Evolutionary conservation across 108 stramenopile genomes (phyloP).

Genomic region (Asterionellopsis glacialis): DNA sequence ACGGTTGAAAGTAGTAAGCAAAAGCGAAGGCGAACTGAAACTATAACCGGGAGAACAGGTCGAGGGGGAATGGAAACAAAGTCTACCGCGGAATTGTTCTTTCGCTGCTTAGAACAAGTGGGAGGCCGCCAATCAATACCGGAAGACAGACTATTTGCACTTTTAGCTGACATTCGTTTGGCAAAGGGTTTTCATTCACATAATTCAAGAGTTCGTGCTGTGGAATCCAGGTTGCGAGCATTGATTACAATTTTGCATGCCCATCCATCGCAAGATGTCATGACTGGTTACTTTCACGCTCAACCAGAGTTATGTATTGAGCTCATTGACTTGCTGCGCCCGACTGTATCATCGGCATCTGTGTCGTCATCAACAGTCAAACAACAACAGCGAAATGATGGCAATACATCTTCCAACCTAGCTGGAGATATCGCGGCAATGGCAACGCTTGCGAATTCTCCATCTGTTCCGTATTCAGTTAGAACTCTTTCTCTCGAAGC

Average conservation of each 20-base stretch:
- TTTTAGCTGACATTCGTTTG: conserved; percentile 73
- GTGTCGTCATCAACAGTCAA: conserved; percentile 29
- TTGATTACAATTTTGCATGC: conserved; percentile 65
- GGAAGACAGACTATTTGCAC: conserved; percentile 63
- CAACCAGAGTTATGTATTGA: conserved; percentile 90
- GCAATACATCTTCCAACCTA: conserved; percentile 4
- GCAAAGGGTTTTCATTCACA: conserved; percentile 63
- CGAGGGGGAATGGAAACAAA: neutral
- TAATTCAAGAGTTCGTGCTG: conserved; percentile 47
- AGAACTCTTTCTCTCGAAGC: conserved; percentile 78
- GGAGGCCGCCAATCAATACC: conserved; percentile 40
- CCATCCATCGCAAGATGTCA: conserved; percentile 71
- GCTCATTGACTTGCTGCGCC: conserved; percentile 79
- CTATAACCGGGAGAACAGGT: too few species aligned
- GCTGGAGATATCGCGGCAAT: conserved; percentile 39
- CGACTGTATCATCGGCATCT: conserved; percentile 53
- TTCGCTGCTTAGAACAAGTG: conserved; percentile 33
- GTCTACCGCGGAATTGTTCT: conserved; percentile 56
- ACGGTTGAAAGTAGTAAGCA: conserved; percentile 14
- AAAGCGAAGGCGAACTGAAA: conserved; percentile 25
- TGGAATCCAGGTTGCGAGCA: conserved; percentile 70
- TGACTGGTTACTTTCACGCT: conserved; percentile 81
- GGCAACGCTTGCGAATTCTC: conserved; percentile 17
- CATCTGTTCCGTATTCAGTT: conserved; percentile 62
- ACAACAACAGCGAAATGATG: neutral